Evolutionary conservation across 495 filamentous ascomycete species (phyloP), one percentile per base, ranked within the genome.

Genomic region (Hypomontagnella monticulosa): DNA sequence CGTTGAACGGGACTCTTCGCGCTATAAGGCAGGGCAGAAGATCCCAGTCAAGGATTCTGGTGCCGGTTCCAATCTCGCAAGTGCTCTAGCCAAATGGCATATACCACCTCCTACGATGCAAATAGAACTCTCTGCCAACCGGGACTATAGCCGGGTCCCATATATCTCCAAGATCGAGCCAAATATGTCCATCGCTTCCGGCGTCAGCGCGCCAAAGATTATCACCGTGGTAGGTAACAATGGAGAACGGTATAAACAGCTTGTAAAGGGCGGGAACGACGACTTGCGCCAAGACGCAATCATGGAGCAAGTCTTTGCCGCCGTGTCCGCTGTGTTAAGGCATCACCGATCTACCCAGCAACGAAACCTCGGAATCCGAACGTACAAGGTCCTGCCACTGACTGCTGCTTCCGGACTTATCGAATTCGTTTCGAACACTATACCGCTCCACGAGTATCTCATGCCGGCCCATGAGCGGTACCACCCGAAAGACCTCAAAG

Each of bases 291-390:
- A 99, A 78, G 95, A 99, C 71, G 92, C 95, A 14, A 99, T 99
- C 78, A 99, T 99, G 96, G 96, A 98, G 74, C 95, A 99, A 78
- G 95, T 99, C 30, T 99, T 98, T 77, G 92, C 91, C 47, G 91
- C 97, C 83, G 95, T 97, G 27, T 96, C 90, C 70, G 89, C 89
- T 54, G 87, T 98, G 4, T 82, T 99, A 19, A 89, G 90, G 76
- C 88, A 89, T 19, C 90, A 97, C 67, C 86, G 90, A 47, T 86
- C 89, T 9, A 97, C 96, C 5, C 88, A 91, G 8, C 93, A 96
- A 68, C 89, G 95, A 1, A 91, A 94, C 63, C 82, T 99, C 16
- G 87, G 87, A 2, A 93, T 99, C 69, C 80, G 95, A 30, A 97
- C 95, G 0, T 99, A 99, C 82, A 97, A 97, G 73, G 95, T 99